Base-by-base conservation (phyloP, 2,329 filamentous ascomycete genomes). In the Apiospora kogelbergensis region DNA sequence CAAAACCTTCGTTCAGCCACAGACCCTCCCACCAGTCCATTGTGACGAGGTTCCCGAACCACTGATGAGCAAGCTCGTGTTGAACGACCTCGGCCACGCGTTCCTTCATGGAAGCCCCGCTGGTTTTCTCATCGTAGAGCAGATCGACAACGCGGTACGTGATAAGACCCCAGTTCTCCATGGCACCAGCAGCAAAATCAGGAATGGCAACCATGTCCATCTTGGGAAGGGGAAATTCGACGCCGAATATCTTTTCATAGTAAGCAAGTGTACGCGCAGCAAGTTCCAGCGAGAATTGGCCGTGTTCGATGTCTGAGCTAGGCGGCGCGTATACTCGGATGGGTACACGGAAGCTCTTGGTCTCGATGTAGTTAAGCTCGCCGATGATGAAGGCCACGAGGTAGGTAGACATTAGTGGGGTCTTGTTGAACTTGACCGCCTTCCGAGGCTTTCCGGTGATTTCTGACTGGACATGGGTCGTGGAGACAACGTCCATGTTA, bases 1-100 rank as follows among this genome's bases (percentile, higher is more conserved):
- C 93, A 75, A 97, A 97, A 44, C 93, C 93, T 80, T 97, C 93
- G 80, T 98, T 98, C 67, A 98, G 88, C 95, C 95, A 98, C 9
- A 98, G 84, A 68, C 95, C 95, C 81, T 98, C 94, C 95, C 95
- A 98, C 86, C 97, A 98, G 80, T 97, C 94, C 94, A 98, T 98
- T 67, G 95, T 98, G 37, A 98, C 95, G 67, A 98, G 84, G 83
- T 98, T 98, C 72, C 95, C 95, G 77, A 98, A 98, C 95, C 95
- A 98, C 81, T 98, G 95, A 82, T 98, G 95, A 48, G 95, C 95
- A 78, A 98, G 85, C 80, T 98, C 95, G 83, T 98, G 95, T 85
- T 98, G 95, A 37, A 98, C 95, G 48, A 96, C 94, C 80, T 98
- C 95, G 67, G 95, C 95, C 68, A 98, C 93, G 46, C 95, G 91